Evolutionary conservation across 768 basidiomycete species (phyloP).

Genomic region (Kwoniella dendrophila): DNA sequence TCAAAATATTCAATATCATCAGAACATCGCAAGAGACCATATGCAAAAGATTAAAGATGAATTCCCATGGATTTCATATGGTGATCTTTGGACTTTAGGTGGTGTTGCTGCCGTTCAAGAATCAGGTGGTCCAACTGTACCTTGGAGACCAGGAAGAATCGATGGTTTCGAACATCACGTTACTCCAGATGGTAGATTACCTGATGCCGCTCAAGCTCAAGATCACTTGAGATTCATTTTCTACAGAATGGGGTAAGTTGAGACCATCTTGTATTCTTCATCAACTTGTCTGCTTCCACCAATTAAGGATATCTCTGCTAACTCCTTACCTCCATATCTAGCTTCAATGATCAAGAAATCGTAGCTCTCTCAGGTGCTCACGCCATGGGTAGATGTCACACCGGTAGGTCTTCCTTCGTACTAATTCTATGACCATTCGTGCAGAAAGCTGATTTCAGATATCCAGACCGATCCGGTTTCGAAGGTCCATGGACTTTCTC

Average conservation of each 20-base stretch:
- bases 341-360: slow-evolving; percentile 96
- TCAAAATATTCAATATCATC: neutral
- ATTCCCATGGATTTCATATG: slow-evolving; percentile 92
- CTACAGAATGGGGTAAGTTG: slow-evolving; percentile 76
- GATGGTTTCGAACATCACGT: slow-evolving; percentile 73
- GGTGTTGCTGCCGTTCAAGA: slow-evolving; percentile 89
- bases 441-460: neutral
- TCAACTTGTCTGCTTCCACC: neutral
- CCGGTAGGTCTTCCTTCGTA: slow-evolving; percentile 59
- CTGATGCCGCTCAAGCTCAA: slow-evolving; percentile 76
- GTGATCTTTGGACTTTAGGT: slow-evolving; percentile 93
- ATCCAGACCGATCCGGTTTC: slow-evolving; percentile 55
- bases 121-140: slow-evolving; percentile 87
- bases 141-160: slow-evolving; percentile 90
- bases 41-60: slow-evolving; percentile 87
- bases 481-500: slow-evolving; percentile 72
- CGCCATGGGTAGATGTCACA: slow-evolving; percentile 92
- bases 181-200: slow-evolving; percentile 57
- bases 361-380: slow-evolving; percentile 93
- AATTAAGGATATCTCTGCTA: slow-evolving; percentile 6
- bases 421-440: neutral
- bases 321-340: slow-evolving; percentile 17
- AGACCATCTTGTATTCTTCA: neutral
- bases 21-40: slow-evolving; percentile 71
- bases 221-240: slow-evolving; percentile 87